phyloP scores from a whole-genome alignment of 2,329 filamentous ascomycete genomes.

The Monosporascus sp. region DNA sequence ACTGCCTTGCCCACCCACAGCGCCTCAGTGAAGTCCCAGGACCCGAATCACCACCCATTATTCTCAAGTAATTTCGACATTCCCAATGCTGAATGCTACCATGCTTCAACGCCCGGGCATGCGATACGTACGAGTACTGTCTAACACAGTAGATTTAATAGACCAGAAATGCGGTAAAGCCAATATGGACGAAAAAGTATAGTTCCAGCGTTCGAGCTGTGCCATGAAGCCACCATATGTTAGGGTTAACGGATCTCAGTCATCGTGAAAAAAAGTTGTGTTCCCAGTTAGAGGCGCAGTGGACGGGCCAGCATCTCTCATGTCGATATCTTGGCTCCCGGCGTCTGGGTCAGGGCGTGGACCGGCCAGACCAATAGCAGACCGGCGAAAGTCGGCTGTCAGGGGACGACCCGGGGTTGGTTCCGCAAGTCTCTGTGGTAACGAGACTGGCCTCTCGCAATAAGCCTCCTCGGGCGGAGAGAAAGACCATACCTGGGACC shows the following conservation, averaged over 20 bases:
- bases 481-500: conserved; percentile 80
- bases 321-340: conserved; percentile 44
- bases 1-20: neutral
- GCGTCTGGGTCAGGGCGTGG: conserved; percentile 23
- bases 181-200: conserved; percentile 2
- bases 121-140: conserved; percentile 16
- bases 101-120: conserved; percentile 24
- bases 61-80: conserved; percentile 6
- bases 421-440: conserved; percentile 42
- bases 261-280: conserved; percentile 46
- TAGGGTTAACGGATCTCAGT: conserved; percentile 17
- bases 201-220: conserved; percentile 1
- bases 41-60: conserved; percentile 3
- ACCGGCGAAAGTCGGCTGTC: conserved; percentile 37
- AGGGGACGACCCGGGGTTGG: conserved; percentile 41
- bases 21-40: neutral
- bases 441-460: conserved; percentile 46
- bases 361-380: conserved; percentile 15
- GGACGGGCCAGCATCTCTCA: conserved; percentile 51
- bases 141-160: conserved; percentile 8
- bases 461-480: conserved; percentile 72
- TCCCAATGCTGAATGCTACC: conserved; percentile 18
- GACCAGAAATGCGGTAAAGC: conserved; percentile 12
- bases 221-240: neutral
- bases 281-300: conserved; percentile 46